Evolutionary conservation across 75 land plant genomes (phyloP).

Genomic region (Cryptomeria japonica): DNA sequence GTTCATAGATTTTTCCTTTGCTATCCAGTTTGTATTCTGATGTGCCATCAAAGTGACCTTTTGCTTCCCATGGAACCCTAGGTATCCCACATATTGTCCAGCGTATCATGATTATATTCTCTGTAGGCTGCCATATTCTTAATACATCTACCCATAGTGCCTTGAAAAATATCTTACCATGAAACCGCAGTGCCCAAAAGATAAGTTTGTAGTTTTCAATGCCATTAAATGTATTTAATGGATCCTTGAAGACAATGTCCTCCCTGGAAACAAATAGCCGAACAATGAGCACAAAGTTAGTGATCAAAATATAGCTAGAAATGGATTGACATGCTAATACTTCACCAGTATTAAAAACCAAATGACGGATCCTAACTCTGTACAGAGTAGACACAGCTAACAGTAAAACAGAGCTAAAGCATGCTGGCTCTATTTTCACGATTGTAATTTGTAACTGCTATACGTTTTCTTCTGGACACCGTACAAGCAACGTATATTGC

Average conservation of each 20-base stretch:
- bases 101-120: conserved; percentile 81
- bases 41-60: conserved; percentile 84
- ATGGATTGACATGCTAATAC: background rate
- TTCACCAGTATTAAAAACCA: background rate
- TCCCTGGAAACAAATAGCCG: conserved; percentile 45
- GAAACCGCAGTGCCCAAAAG: conserved; percentile 77
- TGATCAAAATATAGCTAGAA: background rate
- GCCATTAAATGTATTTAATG: conserved; percentile 76
- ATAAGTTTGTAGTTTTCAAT: conserved; percentile 82
- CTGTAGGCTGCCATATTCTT: conserved; percentile 84
- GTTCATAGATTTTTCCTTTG: conserved; percentile 89
- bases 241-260: conserved; percentile 88
- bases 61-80: conserved; percentile 83
- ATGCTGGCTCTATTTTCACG: background rate
- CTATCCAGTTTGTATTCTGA: conserved; percentile 92
- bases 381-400: background rate
- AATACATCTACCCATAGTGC: conserved; percentile 79
- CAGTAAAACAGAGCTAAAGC: background rate
- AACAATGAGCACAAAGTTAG: background rate
- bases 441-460: background rate
- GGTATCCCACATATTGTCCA: conserved; percentile 85
- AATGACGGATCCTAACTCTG: background rate
- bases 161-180: conserved; percentile 83
- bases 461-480: background rate
- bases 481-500: background rate